Evolutionary conservation across 2,329 filamentous ascomycete species (phyloP).

Genomic region (Zymoseptoria brevis): DNA sequence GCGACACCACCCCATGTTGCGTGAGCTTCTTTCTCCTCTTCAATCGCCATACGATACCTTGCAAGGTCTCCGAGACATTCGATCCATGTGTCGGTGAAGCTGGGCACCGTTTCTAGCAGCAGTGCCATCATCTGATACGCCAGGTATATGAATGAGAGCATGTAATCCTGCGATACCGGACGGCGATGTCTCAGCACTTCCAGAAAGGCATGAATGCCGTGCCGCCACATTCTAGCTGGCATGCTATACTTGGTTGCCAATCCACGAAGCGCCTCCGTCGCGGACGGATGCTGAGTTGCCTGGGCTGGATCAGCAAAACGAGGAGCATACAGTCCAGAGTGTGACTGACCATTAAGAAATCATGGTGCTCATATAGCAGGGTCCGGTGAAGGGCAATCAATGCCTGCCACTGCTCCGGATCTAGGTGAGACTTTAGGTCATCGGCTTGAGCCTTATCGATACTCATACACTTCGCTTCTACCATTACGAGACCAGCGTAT

Average conservation of each 20-base stretch:
- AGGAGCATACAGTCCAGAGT: not conserved
- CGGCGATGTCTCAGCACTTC: constrained; percentile 57
- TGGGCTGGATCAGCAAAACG: constrained; percentile 1
- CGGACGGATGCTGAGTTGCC: constrained; percentile 77
- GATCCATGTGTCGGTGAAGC: constrained; percentile 84
- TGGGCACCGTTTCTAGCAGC: constrained; percentile 73
- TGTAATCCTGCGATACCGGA: constrained; percentile 72
- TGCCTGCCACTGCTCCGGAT: constrained; percentile 72
- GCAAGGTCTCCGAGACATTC: constrained; percentile 84
- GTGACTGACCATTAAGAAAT: constrained; percentile 50
- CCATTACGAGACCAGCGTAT: constrained; percentile 75
- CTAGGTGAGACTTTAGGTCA: constrained; percentile 44
- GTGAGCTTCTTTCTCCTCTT: constrained; percentile 60
- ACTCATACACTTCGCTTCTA: constrained; percentile 80
- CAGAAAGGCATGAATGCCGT: constrained; percentile 59
- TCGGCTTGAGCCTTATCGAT: constrained; percentile 59
- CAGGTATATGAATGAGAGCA: constrained; percentile 83
- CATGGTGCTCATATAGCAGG: constrained; percentile 38
- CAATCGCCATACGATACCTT: constrained; percentile 83
- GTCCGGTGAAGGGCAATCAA: constrained; percentile 76
- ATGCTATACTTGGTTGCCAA: constrained; percentile 78
- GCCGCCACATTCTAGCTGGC: constrained; percentile 89
- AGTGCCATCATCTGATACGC: constrained; percentile 87
- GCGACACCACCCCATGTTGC: constrained; percentile 78
- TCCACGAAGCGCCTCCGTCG: constrained; percentile 56